These are phyloP conservation scores for Hygrocybe punicea DNA, from an alignment of 768 basidiomycete genomes.

Conservation along the genomic window DNA sequence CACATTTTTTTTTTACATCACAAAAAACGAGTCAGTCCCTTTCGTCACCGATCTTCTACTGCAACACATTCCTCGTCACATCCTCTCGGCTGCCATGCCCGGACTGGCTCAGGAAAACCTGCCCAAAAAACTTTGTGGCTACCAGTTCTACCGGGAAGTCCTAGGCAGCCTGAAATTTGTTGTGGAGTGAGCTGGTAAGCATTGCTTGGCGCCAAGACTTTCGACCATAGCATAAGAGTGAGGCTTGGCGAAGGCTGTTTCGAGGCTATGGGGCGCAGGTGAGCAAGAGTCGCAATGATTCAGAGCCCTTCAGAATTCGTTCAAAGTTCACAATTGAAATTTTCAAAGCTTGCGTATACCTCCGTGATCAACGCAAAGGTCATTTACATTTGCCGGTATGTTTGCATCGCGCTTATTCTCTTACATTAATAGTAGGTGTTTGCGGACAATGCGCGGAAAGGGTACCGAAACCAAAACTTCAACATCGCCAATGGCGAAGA, in stretches of 20 bases:
- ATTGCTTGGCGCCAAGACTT: slow-evolving; percentile 1
- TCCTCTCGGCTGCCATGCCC: neutral
- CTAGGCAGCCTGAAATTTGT: slow-evolving; percentile 84
- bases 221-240: slow-evolving; percentile 7
- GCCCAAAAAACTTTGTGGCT: slow-evolving; percentile 57
- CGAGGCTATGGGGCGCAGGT: slow-evolving; percentile 81
- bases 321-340: too few species aligned
- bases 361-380: slow-evolving; percentile 98
- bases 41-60: neutral
- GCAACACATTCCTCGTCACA: too few species aligned
- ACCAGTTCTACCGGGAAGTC: slow-evolving; percentile 77
- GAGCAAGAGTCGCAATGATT: too few species aligned
- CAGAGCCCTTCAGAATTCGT: too few species aligned
- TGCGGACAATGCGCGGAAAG: slow-evolving; percentile 46
- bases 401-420: neutral
- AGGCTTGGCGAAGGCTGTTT: slow-evolving; percentile 85
- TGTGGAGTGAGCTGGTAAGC: slow-evolving; percentile 86
- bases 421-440: slow-evolving; percentile 57
- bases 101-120: neutral
- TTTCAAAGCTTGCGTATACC: slow-evolving; percentile 83
- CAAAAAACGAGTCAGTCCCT: too few species aligned
- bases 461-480: slow-evolving; percentile 63
- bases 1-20: too few species aligned
- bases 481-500: slow-evolving; percentile 74
- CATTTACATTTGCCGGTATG: neutral